Evolutionary conservation across 805 yeast species (phyloP).

Genomic region (Saitoella complicata): DNA sequence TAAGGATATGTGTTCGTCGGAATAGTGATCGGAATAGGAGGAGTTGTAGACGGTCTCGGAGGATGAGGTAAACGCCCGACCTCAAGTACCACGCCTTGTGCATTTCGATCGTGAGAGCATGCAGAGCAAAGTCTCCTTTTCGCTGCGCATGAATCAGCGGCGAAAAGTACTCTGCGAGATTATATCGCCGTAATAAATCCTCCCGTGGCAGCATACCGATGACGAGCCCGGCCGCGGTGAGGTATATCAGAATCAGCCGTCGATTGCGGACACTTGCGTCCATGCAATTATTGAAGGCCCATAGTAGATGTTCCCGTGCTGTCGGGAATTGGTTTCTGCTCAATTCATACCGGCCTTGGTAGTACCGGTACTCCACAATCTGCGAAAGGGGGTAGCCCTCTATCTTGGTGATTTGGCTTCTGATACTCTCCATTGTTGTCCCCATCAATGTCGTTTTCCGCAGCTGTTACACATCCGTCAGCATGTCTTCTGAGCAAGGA

Average conservation of each 20-base stretch:
- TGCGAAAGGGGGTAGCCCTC: slow-evolving; percentile 18
- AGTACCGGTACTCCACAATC: slow-evolving; percentile 39
- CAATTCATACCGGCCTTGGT: slow-evolving; percentile 40
- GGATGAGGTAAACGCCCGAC: too few relatives aligned
- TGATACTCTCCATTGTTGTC: too few relatives aligned
- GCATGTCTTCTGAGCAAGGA: too few relatives aligned
- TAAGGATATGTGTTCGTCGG: too few relatives aligned
- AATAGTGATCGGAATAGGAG: too few relatives aligned
- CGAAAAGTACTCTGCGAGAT: slow-evolving; percentile 23
- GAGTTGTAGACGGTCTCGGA: too few relatives aligned
- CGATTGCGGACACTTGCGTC: slow-evolving; percentile 20
- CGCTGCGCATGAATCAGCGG: slow-evolving; percentile 17
- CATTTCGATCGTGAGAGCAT: too few relatives aligned
- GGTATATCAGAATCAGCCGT: slow-evolving; percentile 28
- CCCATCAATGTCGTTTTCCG: too few relatives aligned
- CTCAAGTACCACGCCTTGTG: too few relatives aligned
- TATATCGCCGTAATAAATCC: slow-evolving; percentile 15
- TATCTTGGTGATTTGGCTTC: too few relatives aligned
- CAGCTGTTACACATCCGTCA: too few relatives aligned
- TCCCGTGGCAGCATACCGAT: slow-evolving; percentile 38
- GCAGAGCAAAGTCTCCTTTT: too few relatives aligned
- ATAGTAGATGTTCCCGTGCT: slow-evolving; percentile 37
- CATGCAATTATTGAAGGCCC: slow-evolving; percentile 34
- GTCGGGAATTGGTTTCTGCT: slow-evolving; percentile 35
- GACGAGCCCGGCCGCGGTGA: slow-evolving; percentile 37